Evolutionary conservation across 805 yeast species (phyloP), one percentile per base, ranked within the genome.

Genomic region (Phaffomyces opuntiae): DNA sequence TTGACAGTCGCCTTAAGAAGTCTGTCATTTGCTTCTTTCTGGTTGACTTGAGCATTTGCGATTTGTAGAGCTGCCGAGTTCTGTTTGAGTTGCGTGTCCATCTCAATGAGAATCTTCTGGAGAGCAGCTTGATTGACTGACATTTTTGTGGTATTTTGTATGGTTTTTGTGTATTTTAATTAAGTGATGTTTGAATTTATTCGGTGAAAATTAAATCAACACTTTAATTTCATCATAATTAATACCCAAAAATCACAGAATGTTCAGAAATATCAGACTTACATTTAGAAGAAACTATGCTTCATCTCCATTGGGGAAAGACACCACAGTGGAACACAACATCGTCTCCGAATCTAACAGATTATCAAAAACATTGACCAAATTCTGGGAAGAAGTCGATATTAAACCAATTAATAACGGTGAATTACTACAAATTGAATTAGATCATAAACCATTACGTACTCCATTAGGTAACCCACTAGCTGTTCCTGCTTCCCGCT

Each of bases 391-490:
- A 46, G 75, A 79, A 40, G 93, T 86, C 5, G 70, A 67, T 27
- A 64, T 77, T n/a, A 33, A 36, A 1, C 41, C 44, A n/a, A 38
- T 50, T 3, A 61, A 55, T 13, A 56, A 60, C 0, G 58, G 61
- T 1, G 60, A 63, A 3, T 64, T 60, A 5, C 71, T 68, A 46
- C 76, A 75, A 38, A 70, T 91, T 25, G 79, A 80, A 50, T 69
- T 91, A 38, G 96, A 87, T 57, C 71, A 75, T 1, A 85, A 83
- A 62, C 77, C 96, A 0, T 68, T 93, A 48, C 81, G 81, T 60
- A 91, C 98, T 1, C 96, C 98, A 0, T 64, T 80, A 43, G 97
- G 97, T 3, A 73, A 80, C 61, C 73, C 76, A 24, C 64, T 93
- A 42, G 65, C 77, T 1, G 65, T 93, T 13, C 95, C 96, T 5